These are phyloP conservation scores for Verticillium alfalfae DNA, from an alignment of 2,329 filamentous ascomycete genomes.

Conservation along the genomic window DNA sequence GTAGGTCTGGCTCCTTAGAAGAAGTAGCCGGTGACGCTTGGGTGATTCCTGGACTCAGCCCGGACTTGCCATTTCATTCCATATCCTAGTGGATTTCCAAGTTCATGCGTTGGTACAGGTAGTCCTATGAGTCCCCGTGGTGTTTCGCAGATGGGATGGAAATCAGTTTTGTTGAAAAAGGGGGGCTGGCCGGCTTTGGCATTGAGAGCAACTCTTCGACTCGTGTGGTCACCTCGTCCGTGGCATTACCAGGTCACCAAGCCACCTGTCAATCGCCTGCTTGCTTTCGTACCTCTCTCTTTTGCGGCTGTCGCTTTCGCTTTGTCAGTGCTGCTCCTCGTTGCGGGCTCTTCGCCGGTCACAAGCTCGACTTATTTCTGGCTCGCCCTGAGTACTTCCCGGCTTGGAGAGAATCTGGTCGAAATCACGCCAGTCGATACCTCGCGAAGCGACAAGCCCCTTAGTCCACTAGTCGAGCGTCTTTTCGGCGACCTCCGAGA, in stretches of 20 bases:
- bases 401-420: conserved; percentile 11
- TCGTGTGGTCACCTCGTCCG: background rate
- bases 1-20: too few relatives aligned
- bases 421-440: conserved; percentile 5
- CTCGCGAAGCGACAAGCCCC: conserved; percentile 3
- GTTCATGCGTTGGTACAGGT: too few relatives aligned
- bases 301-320: conserved; percentile 21
- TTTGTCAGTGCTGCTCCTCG: conserved; percentile 20
- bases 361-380: conserved; percentile 7
- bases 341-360: conserved; percentile 4
- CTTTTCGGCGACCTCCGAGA: conserved; percentile 4
- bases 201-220: background rate
- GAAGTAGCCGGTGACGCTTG: too few relatives aligned
- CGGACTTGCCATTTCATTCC: too few relatives aligned
- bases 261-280: background rate
- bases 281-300: conserved; percentile 6
- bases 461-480: background rate
- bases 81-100: too few relatives aligned
- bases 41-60: too few relatives aligned
- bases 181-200: background rate
- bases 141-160: background rate
- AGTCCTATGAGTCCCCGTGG: background rate
- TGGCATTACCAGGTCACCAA: background rate
- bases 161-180: background rate
- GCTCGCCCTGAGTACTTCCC: conserved; percentile 12